Conservation (phyloP, 2,329 filamentous ascomycete species). For the Massarina eburnea region DNA sequence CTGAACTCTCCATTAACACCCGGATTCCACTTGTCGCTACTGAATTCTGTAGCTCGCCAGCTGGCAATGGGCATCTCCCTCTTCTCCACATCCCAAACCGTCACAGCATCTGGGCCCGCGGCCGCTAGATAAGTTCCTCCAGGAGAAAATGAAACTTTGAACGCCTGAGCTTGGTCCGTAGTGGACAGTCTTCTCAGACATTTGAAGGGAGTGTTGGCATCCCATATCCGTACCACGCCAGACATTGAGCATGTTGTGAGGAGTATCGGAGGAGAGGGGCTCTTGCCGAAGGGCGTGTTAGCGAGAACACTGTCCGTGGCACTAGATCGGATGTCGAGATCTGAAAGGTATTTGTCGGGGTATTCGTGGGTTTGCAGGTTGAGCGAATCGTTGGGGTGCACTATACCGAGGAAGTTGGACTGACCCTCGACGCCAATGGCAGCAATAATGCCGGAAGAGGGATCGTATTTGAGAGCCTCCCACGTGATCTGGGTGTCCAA, state of each 20-base stretch:
- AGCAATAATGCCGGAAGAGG: conserved; percentile 44
- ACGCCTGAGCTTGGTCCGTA: conserved; percentile 37
- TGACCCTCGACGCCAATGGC: conserved; percentile 31
- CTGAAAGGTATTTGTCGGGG: conserved; percentile 40
- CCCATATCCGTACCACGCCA: conserved; percentile 46
- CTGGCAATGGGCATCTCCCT: conserved; percentile 37
- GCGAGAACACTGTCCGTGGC: conserved; percentile 6
- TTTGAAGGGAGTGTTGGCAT: conserved; percentile 39
- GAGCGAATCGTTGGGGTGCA: conserved; percentile 35
- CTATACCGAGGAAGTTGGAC: conserved; percentile 37
- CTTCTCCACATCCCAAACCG: conserved; percentile 47
- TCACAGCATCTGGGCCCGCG: conserved; percentile 46
- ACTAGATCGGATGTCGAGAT: conserved; percentile 45
- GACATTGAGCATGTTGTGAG: conserved; percentile 47
- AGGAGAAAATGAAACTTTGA: conserved; percentile 49
- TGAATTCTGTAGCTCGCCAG: conserved; percentile 36
- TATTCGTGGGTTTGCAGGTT: conserved; percentile 36
- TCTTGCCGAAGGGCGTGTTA: conserved; percentile 4
- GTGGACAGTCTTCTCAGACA: conserved; percentile 32
- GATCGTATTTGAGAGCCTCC: conserved; percentile 45
- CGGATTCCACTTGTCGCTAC: conserved; percentile 33
- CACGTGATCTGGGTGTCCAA: conserved; percentile 36
- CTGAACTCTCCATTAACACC: conserved; percentile 37
- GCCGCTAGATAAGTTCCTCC: conserved; percentile 47
- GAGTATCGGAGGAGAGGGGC: conserved; percentile 24